These are phyloP conservation scores for Cicer yamashitae DNA, from an alignment of 306 rosid genomes.

Conservation along the genomic window DNA sequence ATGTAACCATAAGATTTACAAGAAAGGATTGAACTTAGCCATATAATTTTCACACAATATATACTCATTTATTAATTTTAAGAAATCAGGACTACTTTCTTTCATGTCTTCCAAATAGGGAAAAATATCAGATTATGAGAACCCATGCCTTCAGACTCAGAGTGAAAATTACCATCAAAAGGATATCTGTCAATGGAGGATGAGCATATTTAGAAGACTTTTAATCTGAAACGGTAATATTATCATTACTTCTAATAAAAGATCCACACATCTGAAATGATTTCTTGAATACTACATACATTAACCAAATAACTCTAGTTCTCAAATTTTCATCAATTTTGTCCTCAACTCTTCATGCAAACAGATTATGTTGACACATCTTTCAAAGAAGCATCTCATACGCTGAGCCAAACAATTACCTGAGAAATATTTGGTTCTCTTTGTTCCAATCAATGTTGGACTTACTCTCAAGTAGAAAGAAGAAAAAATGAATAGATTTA, in stretches of 20 bases:
- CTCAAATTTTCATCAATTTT: conserved; percentile 30
- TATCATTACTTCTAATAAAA: neutral
- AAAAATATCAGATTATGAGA: conserved; percentile 47
- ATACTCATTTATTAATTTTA: conserved; percentile 8
- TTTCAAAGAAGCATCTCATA: conserved; percentile 21
- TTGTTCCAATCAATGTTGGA: neutral
- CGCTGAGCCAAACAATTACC: neutral
- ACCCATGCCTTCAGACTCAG: conserved; percentile 83
- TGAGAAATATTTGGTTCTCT: too few species aligned
- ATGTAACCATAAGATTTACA: conserved; percentile 21
- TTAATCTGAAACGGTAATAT: conserved; percentile 31
- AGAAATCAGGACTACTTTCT: neutral
- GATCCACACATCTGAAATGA: conserved; percentile 20
- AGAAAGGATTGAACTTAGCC: conserved; percentile 19
- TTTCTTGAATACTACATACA: conserved; percentile 22
- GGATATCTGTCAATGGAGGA: conserved; percentile 69
- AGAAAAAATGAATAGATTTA: neutral
- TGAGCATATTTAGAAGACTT: conserved; percentile 47
- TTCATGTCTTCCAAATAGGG: neutral
- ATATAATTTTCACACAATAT: conserved; percentile 20
- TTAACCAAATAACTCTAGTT: neutral
- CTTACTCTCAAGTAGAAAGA: neutral
- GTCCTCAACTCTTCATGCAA: conserved; percentile 21
- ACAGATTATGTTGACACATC: conserved; percentile 28
- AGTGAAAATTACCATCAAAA: conserved; percentile 87